Conservation (phyloP, 495 filamentous ascomycete species). For the Xylaria longipes region DNA sequence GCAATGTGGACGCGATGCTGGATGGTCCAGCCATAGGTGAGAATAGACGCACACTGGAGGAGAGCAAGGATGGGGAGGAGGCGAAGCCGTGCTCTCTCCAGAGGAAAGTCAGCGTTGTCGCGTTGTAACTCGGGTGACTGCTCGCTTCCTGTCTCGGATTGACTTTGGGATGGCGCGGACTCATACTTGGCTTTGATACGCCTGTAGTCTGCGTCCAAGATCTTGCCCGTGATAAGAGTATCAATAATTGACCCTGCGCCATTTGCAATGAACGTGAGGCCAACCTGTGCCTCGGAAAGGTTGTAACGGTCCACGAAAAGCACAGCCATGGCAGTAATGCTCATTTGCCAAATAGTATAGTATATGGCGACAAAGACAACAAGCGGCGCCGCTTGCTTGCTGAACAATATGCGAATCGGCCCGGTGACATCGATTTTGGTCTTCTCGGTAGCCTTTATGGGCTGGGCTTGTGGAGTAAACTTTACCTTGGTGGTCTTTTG, state of each 20-base stretch:
- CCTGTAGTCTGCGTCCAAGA: constrained; percentile 51
- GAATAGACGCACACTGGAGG: constrained; percentile 41
- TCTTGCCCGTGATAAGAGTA: constrained; percentile 53
- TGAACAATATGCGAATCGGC: constrained; percentile 55
- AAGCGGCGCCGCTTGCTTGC: constrained; percentile 52
- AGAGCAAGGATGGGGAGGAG: constrained; percentile 41
- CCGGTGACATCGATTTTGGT: constrained; percentile 48
- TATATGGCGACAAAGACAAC: constrained; percentile 58
- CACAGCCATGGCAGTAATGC: constrained; percentile 59
- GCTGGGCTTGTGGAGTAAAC: constrained; percentile 27
- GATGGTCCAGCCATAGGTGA: constrained; percentile 49
- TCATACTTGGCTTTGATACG: constrained; percentile 45
- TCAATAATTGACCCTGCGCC: constrained; percentile 59
- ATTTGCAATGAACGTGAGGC: constrained; percentile 59
- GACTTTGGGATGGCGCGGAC: constrained; percentile 5
- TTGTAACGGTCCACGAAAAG: constrained; percentile 54
- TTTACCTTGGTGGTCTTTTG: constrained; percentile 39
- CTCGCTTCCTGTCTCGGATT: constrained; percentile 19
- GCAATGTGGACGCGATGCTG: constrained; percentile 41
- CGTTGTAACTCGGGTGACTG: constrained; percentile 19
- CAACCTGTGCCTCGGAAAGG: constrained; percentile 54
- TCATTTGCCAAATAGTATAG: constrained; percentile 65
- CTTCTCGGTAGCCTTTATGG: constrained; percentile 31
- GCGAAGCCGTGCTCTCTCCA: constrained; percentile 49
- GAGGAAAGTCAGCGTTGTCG: constrained; percentile 36